A percentile compares a stretch with the other conserved stretches of the same genome.
These are phyloP conservation scores for Rhinocladiella similis DNA, from an alignment of 2,329 filamentous ascomycete genomes.

Conservation along the genomic window DNA sequence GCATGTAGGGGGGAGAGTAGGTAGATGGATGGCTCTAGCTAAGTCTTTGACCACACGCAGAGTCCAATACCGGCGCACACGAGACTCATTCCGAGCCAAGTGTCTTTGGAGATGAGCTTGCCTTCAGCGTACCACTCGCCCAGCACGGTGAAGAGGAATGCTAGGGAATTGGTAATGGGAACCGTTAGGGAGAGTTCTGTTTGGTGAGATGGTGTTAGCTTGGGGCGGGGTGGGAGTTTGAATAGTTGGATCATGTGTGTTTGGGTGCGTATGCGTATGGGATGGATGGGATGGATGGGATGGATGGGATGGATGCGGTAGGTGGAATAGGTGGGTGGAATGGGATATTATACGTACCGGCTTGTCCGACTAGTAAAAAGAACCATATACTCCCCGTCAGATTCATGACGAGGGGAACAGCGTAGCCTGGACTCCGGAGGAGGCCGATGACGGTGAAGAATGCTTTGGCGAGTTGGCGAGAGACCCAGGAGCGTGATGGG, in stretches of 20 bases:
- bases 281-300: background rate
- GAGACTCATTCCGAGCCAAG: conserved; percentile 76
- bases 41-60: conserved; percentile 66
- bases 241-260: no score
- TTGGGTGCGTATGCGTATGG: no score
- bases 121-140: conserved; percentile 94
- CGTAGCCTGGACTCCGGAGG: conserved; percentile 77
- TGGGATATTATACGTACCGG: conserved; percentile 61
- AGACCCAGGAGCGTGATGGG: conserved; percentile 57
- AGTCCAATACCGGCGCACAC: conserved; percentile 79
- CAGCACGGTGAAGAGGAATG: conserved; percentile 92
- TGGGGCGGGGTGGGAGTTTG: no score
- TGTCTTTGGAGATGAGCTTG: conserved; percentile 86
- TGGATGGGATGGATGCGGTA: background rate
- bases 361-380: conserved; percentile 88
- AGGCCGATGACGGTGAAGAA: conserved; percentile 78
- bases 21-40: background rate
- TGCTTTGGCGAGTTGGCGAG: conserved; percentile 61
- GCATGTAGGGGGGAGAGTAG: no score
- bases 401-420: conserved; percentile 80
- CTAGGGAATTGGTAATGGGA: conserved; percentile 89
- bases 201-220: background rate
- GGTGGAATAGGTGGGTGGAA: background rate
- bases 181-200: conserved; percentile 88
- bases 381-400: conserved; percentile 95